Evolutionary conservation across 2,329 filamentous ascomycete genomes (phyloP).

Genomic region (Aspergillus fumigatiaffinis): DNA sequence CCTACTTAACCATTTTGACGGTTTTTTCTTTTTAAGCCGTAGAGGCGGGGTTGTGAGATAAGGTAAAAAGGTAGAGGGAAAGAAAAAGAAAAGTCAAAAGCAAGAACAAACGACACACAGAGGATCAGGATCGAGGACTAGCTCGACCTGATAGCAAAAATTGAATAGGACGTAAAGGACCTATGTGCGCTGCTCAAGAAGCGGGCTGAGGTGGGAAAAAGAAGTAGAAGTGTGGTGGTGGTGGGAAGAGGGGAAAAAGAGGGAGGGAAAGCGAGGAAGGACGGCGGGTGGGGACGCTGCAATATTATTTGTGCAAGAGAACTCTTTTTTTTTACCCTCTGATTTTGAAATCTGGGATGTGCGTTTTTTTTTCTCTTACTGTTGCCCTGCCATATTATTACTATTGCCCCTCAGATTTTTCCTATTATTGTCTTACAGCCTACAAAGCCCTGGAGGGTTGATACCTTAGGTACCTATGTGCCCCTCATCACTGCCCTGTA

Average conservation of each 20-base stretch:
- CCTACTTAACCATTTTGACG: conserved; percentile 99
- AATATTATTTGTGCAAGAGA: conserved; percentile 14
- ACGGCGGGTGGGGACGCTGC: conserved; percentile 22
- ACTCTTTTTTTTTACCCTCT: conserved; percentile 22
- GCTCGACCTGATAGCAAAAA: conserved; percentile 36
- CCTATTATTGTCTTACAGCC: background rate
- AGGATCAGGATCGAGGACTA: conserved; percentile 41
- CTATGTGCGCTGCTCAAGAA: conserved; percentile 39
- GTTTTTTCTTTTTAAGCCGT: conserved; percentile 47
- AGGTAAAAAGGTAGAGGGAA: conserved; percentile 25
- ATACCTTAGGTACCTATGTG: background rate
- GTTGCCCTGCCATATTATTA: background rate
- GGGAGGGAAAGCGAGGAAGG: conserved; percentile 16
- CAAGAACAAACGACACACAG: conserved; percentile 35
- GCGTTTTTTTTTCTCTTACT: conserved; percentile 6
- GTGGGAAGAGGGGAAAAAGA: conserved; percentile 23
- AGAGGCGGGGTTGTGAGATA: conserved; percentile 38
- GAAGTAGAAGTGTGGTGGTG: conserved; percentile 9
- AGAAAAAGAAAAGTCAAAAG: conserved; percentile 26
- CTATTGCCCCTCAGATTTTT: conserved; percentile 6
- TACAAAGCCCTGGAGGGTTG: conserved; percentile 1
- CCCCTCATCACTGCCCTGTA: background rate
- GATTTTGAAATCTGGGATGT: conserved; percentile 9
- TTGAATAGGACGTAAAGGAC: conserved; percentile 28
- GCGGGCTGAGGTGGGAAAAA: conserved; percentile 24